Conservation (phyloP, 2,329 filamentous ascomycete genomes). For the Mollisiaceae sp. region DNA sequence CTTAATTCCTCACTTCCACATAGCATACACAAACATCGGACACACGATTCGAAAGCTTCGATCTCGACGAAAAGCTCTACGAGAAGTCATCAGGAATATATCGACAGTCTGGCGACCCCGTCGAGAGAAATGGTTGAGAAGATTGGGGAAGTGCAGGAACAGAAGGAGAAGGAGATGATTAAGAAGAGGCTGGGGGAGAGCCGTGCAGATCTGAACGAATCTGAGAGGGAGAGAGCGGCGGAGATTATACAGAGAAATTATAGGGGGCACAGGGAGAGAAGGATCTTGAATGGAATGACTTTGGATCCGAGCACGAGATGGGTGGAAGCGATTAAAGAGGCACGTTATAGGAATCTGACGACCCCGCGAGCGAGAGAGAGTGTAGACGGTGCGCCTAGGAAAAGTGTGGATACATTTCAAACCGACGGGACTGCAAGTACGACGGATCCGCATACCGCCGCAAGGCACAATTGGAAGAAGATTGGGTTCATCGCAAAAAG, state of each 20-base stretch:
- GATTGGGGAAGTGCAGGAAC: conserved; percentile 55
- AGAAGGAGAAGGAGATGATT: conserved; percentile 38
- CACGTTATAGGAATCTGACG: conserved; percentile 58
- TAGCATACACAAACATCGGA: conserved; percentile 12
- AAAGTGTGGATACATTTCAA: conserved; percentile 22
- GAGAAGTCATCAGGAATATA: conserved; percentile 40
- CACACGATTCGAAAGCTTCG: conserved; percentile 32
- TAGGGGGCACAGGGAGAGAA: conserved; percentile 74
- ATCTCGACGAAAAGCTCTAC: conserved; percentile 29
- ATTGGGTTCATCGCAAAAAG: conserved; percentile 71
- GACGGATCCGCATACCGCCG: conserved; percentile 41
- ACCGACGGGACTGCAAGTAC: conserved; percentile 17
- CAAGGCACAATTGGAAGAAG: conserved; percentile 77
- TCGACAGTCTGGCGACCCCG: conserved; percentile 38
- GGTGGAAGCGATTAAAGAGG: conserved; percentile 57
- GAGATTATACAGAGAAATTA: conserved; percentile 73
- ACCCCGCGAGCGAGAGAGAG: conserved; percentile 46
- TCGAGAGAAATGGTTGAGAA: conserved; percentile 50
- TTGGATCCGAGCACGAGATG: conserved; percentile 48
- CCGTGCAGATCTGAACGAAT: conserved; percentile 35
- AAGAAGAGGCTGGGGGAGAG: conserved; percentile 27
- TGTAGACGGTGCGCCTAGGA: conserved; percentile 15
- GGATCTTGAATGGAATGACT: conserved; percentile 71
- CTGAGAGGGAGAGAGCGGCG: conserved; percentile 55
- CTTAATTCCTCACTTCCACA: background rate